phyloP scores from a whole-genome alignment of 1,284 basidiomycete genomes.

The Ustilago xerochloae region DNA sequence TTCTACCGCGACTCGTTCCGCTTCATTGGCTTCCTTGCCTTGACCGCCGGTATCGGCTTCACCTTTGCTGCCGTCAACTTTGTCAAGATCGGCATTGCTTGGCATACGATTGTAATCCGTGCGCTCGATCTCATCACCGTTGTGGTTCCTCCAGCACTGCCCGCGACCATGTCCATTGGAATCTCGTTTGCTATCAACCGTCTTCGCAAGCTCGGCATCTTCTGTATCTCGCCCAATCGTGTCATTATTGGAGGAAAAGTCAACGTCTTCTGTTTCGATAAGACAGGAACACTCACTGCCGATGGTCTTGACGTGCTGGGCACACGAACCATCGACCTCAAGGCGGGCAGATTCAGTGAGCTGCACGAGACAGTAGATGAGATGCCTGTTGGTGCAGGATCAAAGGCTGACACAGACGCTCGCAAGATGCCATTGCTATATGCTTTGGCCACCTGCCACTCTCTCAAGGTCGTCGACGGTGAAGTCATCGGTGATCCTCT shows the following conservation, averaged over 20 bases:
- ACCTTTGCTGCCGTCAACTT: slow-evolving; percentile 82
- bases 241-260: slow-evolving; percentile 97
- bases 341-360: slow-evolving; percentile 82
- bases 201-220: slow-evolving; percentile 87
- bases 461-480: slow-evolving; percentile 89
- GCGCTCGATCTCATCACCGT: slow-evolving; percentile 97
- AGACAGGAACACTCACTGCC: slow-evolving; percentile 97
- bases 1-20: slow-evolving; percentile 97
- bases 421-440: slow-evolving; percentile 85
- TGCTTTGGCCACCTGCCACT: slow-evolving; percentile 95
- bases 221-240: slow-evolving; percentile 95
- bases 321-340: slow-evolving; percentile 63
- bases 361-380: slow-evolving; percentile 88
- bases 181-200: slow-evolving; percentile 94
- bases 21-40: slow-evolving; percentile 91
- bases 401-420: slow-evolving; percentile 70
- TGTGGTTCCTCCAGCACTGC: slow-evolving; percentile 95
- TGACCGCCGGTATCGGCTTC: slow-evolving; percentile 83
- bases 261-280: slow-evolving; percentile 99
- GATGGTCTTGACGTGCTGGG: slow-evolving; percentile 94
- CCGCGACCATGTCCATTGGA: slow-evolving; percentile 96
- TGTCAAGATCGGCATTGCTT: slow-evolving; percentile 81
- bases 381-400: slow-evolving; percentile 73
- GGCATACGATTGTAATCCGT: slow-evolving; percentile 90
- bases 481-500: slow-evolving; percentile 93